Evolutionary conservation across 2,329 filamentous ascomycete genomes (phyloP).

Genomic region (Didymella exigua): DNA sequence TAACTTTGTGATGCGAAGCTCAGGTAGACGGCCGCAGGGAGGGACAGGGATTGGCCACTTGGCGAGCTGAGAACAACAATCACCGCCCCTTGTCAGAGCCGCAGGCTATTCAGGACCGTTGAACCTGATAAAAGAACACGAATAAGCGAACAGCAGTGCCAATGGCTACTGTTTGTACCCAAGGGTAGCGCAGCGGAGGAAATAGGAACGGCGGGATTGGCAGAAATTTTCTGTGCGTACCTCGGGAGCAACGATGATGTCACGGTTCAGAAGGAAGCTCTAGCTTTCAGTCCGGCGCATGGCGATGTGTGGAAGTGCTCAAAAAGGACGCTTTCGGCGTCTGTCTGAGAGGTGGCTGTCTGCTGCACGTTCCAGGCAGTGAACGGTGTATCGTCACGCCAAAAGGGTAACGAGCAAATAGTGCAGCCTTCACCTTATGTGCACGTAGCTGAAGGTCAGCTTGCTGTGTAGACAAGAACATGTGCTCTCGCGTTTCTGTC

Average conservation of each 20-base stretch:
- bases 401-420: background rate
- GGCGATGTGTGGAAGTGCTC: conserved; percentile 7
- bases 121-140: conserved; percentile 13
- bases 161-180: conserved; percentile 11
- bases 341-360: conserved; percentile 9
- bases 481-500: conserved; percentile 32
- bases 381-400: background rate
- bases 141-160: conserved; percentile 20
- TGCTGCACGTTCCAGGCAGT: conserved; percentile 8
- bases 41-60: conserved; percentile 23
- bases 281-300: conserved; percentile 19
- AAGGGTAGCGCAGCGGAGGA: conserved; percentile 13
- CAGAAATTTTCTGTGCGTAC: conserved; percentile 29
- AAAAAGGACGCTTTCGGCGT: conserved; percentile 12
- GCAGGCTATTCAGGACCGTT: conserved; percentile 13
- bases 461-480: conserved; percentile 26
- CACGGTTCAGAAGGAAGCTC: conserved; percentile 29
- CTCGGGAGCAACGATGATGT: conserved; percentile 38
- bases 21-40: conserved; percentile 25
- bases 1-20: conserved; percentile 43
- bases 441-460: conserved; percentile 3
- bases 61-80: conserved; percentile 29
- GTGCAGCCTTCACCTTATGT: conserved; percentile 8
- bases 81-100: conserved; percentile 22
- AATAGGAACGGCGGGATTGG: conserved; percentile 17